Evolutionary conservation across 306 rosid genomes (phyloP), one percentile per base, ranked within the genome.

Genomic region (Begonia fuchsioides): DNA sequence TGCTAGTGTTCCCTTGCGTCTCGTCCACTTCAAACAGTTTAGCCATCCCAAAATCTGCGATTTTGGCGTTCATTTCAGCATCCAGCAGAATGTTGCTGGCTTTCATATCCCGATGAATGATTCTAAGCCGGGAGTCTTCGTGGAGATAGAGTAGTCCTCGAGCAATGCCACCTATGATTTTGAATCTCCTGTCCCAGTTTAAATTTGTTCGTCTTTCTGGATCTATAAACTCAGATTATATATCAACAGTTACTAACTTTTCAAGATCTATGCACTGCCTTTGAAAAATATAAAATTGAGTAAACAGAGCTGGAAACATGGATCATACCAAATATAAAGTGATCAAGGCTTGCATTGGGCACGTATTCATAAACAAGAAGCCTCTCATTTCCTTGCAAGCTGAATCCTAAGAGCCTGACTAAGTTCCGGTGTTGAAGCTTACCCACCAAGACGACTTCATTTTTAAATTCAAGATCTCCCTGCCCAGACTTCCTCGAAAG

Each of bases 371-470:
- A 5, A 26, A 26, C 35, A 26, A 26, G 35, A 26, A 26, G 8
- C 8, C 35, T 26, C 35, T 26, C 35, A 26, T 26, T 26, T 26
- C 35, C 35, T n/a, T n/a, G n/a, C n/a, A 26, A 26, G 35, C 35
- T 26, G 35, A 26, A 26, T 5, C 35, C 35, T 32, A 83, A 49
- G 15, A 83, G 70, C 68, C 70, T 75, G 54, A 77, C 80, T 19
- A 83, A 71, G 66, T 79, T 83, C 56, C 57, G 72, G 18, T 76
- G 86, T 44, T 83, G 90, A 54, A 83, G 88, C 56, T 79, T 79
- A 9, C 77, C 68, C 16, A 83, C 68, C 9, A 76, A 47, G 39
- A 59, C 57, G 17, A 83, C 57, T 59, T 83, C 85, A 52, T 83
- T 83, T 52, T 56, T 79, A 5, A 79, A 74, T 63, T 83, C 94